Evolutionary conservation across 495 filamentous ascomycete species (phyloP).

Genomic region (Daldinia childiae): DNA sequence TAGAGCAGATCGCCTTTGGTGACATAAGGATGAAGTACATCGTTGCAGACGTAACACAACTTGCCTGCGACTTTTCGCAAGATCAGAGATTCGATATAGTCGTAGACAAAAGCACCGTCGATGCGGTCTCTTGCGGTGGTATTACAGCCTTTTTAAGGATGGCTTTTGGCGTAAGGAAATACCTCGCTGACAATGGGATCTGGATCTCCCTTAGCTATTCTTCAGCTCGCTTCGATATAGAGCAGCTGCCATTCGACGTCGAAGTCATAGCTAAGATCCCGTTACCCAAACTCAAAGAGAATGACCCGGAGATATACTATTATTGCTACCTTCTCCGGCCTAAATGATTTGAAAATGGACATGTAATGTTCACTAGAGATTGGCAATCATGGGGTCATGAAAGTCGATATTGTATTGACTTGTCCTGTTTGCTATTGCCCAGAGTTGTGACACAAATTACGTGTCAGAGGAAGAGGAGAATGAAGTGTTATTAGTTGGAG

Average conservation of each 20-base stretch:
- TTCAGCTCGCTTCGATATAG: slow-evolving; percentile 43
- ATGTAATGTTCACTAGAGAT: neutral
- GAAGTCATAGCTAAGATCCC: slow-evolving; percentile 48
- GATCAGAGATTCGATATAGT: slow-evolving; percentile 43
- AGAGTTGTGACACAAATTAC: neutral
- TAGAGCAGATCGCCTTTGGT: slow-evolving; percentile 48
- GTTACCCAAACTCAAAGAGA: slow-evolving; percentile 44
- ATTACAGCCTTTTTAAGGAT: slow-evolving; percentile 43
- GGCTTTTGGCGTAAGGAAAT: slow-evolving; percentile 38
- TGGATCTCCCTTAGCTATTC: slow-evolving; percentile 58
- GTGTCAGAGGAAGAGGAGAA: neutral
- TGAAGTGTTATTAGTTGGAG: neutral
- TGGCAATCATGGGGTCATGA: neutral
- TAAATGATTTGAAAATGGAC: slow-evolving; percentile 7
- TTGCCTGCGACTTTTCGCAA: slow-evolving; percentile 21
- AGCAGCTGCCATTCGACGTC: slow-evolving; percentile 47
- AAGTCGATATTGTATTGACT: neutral
- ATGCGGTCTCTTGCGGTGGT: slow-evolving; percentile 53
- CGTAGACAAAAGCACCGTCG: slow-evolving; percentile 55
- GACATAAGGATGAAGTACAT: slow-evolving; percentile 49
- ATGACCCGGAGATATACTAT: slow-evolving; percentile 52
- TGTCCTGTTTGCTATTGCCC: neutral
- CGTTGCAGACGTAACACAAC: slow-evolving; percentile 49
- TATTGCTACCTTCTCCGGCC: slow-evolving; percentile 52
- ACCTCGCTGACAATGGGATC: slow-evolving; percentile 42